Conservation (phyloP, 2,329 filamentous ascomycete species). For the Pseudopithomyces maydicus region DNA sequence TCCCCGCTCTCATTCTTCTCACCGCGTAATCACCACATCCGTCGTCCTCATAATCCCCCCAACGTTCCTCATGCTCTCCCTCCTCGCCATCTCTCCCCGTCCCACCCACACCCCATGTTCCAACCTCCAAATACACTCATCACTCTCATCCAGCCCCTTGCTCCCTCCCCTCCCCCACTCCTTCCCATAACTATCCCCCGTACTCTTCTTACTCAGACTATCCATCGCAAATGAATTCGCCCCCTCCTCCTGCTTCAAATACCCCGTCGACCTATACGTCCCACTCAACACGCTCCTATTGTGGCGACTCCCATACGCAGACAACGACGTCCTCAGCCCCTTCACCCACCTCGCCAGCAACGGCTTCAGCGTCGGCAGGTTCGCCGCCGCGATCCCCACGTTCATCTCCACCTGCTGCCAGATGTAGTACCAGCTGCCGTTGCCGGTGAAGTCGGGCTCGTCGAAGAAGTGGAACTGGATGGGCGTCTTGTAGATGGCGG, state of each 20-base stretch:
- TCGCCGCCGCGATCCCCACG: conserved; percentile 37
- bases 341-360: conserved; percentile 32
- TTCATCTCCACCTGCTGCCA: conserved; percentile 40
- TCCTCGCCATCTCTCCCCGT: conserved; percentile 9
- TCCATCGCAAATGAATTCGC: conserved; percentile 16
- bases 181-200: not conserved
- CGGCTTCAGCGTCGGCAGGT: conserved; percentile 35
- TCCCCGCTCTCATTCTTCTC: not conserved
- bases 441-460: conserved; percentile 31
- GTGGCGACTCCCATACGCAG: conserved; percentile 17
- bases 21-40: conserved; percentile 21
- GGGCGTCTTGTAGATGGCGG: conserved; percentile 27
- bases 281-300: no score
- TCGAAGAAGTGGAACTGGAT: conserved; percentile 37
- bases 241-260: conserved; percentile 17
- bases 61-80: conserved; percentile 1
- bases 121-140: conserved; percentile 18
- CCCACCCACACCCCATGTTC: not conserved
- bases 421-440: conserved; percentile 31
- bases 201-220: conserved; percentile 16
- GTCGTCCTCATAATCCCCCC: conserved; percentile 23
- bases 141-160: conserved; percentile 8
- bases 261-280: conserved; percentile 23
- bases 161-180: conserved; percentile 9
- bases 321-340: conserved; percentile 23